These are phyloP conservation scores for Argentina anserina DNA, from an alignment of 306 rosid species.

Conservation along the genomic window DNA sequence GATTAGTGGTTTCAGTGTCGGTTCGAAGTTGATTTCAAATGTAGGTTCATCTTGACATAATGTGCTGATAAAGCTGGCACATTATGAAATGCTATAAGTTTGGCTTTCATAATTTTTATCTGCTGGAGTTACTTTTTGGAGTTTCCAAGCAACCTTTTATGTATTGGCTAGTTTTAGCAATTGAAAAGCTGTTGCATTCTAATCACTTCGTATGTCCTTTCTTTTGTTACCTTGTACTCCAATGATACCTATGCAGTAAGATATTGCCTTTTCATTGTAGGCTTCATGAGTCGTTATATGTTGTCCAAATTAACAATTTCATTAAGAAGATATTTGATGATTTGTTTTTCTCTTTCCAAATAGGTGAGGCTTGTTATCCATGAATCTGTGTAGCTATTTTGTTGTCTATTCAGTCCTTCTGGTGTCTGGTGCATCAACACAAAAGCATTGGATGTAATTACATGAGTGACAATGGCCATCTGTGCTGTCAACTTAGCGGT, in stretches of 20 bases:
- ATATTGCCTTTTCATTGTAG: neutral
- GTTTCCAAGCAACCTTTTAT: neutral
- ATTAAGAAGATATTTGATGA: neutral
- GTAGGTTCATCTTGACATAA: neutral
- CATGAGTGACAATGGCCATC: constrained; percentile 7
- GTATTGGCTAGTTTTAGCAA: neutral
- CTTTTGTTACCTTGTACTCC: neutral
- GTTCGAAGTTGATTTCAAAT: too few species aligned
- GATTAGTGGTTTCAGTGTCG: neutral
- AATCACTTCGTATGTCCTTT: neutral
- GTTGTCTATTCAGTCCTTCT: constrained; percentile 10
- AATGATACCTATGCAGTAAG: neutral
- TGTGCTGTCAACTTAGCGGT: constrained; percentile 17
- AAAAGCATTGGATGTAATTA: constrained; percentile 9
- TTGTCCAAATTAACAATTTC: neutral
- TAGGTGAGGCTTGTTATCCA: neutral
- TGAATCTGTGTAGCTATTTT: neutral
- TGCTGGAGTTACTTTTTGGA: neutral
- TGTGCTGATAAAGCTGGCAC: neutral
- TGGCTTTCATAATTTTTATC: neutral
- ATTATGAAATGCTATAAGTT: neutral
- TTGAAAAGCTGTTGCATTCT: neutral
- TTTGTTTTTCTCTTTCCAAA: neutral
- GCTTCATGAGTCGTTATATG: neutral
- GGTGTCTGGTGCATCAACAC: constrained; percentile 7